A percentile compares a stretch with the other conserved stretches of the same genome.
Evolutionary conservation across 371 early-diverging fungal genomes (phyloP).

Genomic region (Lichtheimia hyalospora): DNA sequence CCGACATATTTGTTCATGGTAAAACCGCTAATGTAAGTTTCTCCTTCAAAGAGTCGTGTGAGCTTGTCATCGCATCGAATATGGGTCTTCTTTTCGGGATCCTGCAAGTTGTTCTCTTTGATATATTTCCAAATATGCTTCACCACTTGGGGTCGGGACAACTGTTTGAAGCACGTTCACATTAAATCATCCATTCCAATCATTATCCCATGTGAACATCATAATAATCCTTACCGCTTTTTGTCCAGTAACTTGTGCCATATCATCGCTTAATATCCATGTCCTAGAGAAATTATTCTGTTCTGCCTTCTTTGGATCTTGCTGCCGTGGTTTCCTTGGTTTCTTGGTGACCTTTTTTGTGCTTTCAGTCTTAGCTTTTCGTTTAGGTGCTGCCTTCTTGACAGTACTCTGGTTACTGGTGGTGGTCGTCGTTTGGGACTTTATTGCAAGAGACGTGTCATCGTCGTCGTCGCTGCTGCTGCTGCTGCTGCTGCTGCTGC

Average conservation of each 20-base stretch:
- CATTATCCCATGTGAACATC: background rate
- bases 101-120: conserved; percentile 45
- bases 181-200: background rate
- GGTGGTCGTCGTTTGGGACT: background rate
- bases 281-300: conserved; percentile 24
- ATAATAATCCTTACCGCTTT: conserved; percentile 25
- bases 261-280: conserved; percentile 25
- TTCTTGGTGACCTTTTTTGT: conserved; percentile 9
- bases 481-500: conserved; percentile 8
- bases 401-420: background rate
- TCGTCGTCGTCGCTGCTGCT: conserved; percentile 2
- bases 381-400: conserved; percentile 4
- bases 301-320: conserved; percentile 10
- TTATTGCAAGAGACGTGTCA: background rate
- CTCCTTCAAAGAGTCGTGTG: conserved; percentile 26
- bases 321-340: conserved; percentile 6
- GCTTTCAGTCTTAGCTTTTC: conserved; percentile 3
- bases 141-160: conserved; percentile 42
- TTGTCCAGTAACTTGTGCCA: conserved; percentile 28
- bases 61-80: conserved; percentile 42
- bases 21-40: conserved; percentile 22
- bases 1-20: conserved; percentile 45
- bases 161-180: too few species aligned
- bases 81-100: conserved; percentile 37
- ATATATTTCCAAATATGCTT: conserved; percentile 51